Evolutionary conservation across 2,329 filamentous ascomycete species (phyloP).

Genomic region (Trichoderma sp.): DNA sequence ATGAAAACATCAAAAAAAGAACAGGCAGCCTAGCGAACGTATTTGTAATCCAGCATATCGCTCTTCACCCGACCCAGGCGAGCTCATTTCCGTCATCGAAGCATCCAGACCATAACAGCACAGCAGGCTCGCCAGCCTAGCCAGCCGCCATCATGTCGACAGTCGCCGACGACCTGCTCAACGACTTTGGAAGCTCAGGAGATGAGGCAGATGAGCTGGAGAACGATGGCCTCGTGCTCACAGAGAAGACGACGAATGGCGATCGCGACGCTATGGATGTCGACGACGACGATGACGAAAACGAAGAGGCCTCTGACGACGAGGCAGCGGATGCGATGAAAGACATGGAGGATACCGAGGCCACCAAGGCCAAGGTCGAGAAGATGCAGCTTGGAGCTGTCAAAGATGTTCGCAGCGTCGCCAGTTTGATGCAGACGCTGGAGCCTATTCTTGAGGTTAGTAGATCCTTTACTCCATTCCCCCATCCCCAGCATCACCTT

Average conservation of each 20-base stretch:
- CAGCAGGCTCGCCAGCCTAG: conserved; percentile 6
- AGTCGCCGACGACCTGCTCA: conserved; percentile 87
- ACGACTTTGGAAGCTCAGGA: conserved; percentile 68
- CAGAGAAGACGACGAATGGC: conserved; percentile 46
- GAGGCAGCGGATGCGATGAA: conserved; percentile 60
- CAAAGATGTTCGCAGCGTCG: conserved; percentile 78
- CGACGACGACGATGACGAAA: conserved; percentile 47
- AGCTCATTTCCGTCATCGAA: not conserved
- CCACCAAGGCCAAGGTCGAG: conserved; percentile 77
- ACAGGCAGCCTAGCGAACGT: conserved; percentile 30
- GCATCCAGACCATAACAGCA: not conserved
- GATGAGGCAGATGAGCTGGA: conserved; percentile 72
- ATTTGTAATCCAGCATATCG: not conserved
- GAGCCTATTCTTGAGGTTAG: conserved; percentile 82
- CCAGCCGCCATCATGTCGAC: conserved; percentile 70
- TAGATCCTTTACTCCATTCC: conserved; percentile 37
- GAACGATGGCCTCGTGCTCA: conserved; percentile 52
- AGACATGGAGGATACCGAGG: conserved; percentile 65
- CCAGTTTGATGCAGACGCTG: conserved; percentile 78
- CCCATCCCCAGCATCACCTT: conserved; percentile 32
- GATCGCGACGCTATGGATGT: conserved; percentile 56
- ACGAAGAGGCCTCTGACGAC: conserved; percentile 59
- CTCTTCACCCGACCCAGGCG: not conserved
- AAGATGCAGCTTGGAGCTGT: conserved; percentile 77
- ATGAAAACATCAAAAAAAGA: conserved; percentile 12